Conservation (phyloP, 2,329 filamentous ascomycete genomes). For the Pyrenochaeta sp. region DNA sequence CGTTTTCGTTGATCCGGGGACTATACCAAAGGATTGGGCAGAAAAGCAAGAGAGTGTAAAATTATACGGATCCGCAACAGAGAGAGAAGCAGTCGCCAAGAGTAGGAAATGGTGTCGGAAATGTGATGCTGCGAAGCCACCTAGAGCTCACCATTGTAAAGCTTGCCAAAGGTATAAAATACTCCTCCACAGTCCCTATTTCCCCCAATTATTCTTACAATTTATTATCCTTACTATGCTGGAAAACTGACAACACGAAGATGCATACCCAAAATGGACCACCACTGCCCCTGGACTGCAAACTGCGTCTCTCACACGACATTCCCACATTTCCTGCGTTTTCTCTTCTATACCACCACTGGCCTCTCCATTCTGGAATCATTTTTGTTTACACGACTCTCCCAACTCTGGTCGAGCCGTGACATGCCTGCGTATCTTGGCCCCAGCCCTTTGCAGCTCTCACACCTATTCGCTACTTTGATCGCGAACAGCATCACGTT, state of each 20-base stretch:
- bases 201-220: too few relatives aligned
- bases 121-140: slow-evolving; percentile 77
- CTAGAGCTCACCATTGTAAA: slow-evolving; percentile 82
- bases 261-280: slow-evolving; percentile 83
- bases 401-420: slow-evolving; percentile 70
- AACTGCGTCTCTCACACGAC: slow-evolving; percentile 86
- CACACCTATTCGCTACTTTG: slow-evolving; percentile 67
- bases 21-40: slow-evolving; percentile 53
- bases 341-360: slow-evolving; percentile 73
- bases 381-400: slow-evolving; percentile 68
- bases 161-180: slow-evolving; percentile 67
- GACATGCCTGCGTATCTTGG: slow-evolving; percentile 75
- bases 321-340: slow-evolving; percentile 83
- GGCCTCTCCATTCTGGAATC: slow-evolving; percentile 68
- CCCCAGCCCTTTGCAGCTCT: slow-evolving; percentile 67
- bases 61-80: background rate
- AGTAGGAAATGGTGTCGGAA: slow-evolving; percentile 74
- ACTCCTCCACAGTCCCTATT: background rate
- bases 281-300: slow-evolving; percentile 85
- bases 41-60: slow-evolving; percentile 12
- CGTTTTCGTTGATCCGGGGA: slow-evolving; percentile 67
- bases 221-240: background rate
- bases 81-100: slow-evolving; percentile 23
- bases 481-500: slow-evolving; percentile 67
- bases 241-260: slow-evolving; percentile 40